phyloP scores from a whole-genome alignment of 192 early-diverging fungal genomes.

The Backusella sp. region DNA sequence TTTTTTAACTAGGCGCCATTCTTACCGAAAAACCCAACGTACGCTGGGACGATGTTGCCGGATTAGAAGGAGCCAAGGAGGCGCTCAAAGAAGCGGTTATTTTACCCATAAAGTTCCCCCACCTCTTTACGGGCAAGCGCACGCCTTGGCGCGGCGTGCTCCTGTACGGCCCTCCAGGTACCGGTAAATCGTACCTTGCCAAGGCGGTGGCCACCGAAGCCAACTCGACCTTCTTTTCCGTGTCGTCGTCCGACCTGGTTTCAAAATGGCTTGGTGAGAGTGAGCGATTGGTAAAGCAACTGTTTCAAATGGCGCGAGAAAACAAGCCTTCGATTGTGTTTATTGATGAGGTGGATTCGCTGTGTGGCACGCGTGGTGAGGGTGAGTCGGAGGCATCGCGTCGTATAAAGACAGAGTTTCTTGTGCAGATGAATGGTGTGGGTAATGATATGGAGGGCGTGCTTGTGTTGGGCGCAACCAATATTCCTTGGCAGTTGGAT shows the following conservation, averaged over 20 bases:
- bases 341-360: slow-evolving; percentile 98
- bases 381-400: slow-evolving; percentile 95
- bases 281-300: slow-evolving; percentile 91
- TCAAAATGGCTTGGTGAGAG: slow-evolving; percentile 99
- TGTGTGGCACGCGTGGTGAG: slow-evolving; percentile 93
- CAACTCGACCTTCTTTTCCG: slow-evolving; percentile 93
- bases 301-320: slow-evolving; percentile 93
- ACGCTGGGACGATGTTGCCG: slow-evolving; percentile 96
- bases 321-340: slow-evolving; percentile 96
- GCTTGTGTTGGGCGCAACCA: slow-evolving; percentile 93
- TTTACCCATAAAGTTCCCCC: slow-evolving; percentile 95
- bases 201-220: slow-evolving; percentile 99
- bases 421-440: slow-evolving; percentile 99
- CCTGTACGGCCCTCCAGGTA: slow-evolving; percentile 96
- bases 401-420: slow-evolving; percentile 96
- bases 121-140: slow-evolving; percentile 92
- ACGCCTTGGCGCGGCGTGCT: slow-evolving; percentile 97
- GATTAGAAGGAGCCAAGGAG: slow-evolving; percentile 93
- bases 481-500: slow-evolving; percentile 97
- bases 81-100: slow-evolving; percentile 98
- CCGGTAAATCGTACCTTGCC: slow-evolving; percentile 95
- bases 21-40: slow-evolving; percentile 96
- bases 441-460: slow-evolving; percentile 95
- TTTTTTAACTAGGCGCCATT: slow-evolving; percentile 67
- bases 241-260: slow-evolving; percentile 97